Conservation (phyloP, 2,329 filamentous ascomycete species). For the Xylariaceae sp. region DNA sequence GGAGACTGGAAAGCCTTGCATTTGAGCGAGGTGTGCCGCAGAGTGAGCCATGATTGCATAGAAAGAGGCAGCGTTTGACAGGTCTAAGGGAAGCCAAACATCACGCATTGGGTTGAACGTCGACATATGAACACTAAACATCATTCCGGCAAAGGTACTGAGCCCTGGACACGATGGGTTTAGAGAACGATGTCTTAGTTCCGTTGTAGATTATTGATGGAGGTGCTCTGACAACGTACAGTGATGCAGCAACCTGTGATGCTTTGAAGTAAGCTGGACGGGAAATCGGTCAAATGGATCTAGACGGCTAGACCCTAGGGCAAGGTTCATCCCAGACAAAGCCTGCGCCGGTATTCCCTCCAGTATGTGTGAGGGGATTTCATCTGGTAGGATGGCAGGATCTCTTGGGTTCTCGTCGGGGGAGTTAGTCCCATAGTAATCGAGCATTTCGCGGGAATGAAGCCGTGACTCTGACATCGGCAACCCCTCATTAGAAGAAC, state of each 20-base stretch:
- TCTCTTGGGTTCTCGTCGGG: background rate
- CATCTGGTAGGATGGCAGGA: background rate
- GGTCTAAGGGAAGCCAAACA: slow-evolving; percentile 48
- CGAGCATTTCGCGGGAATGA: background rate
- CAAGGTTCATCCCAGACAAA: slow-evolving; percentile 40
- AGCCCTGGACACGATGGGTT: slow-evolving; percentile 30
- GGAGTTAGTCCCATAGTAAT: background rate
- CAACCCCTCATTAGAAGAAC: background rate
- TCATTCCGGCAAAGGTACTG: slow-evolving; percentile 43
- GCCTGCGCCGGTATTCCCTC: slow-evolving; percentile 31
- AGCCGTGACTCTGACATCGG: background rate
- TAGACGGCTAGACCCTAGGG: slow-evolving; percentile 37
- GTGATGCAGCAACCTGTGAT: slow-evolving; percentile 47
- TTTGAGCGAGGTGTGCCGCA: slow-evolving; percentile 46
- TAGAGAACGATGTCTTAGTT: slow-evolving; percentile 46
- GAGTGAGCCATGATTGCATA: slow-evolving; percentile 51
- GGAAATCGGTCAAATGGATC: slow-evolving; percentile 48
- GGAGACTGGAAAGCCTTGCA: slow-evolving; percentile 40
- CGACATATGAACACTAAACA: slow-evolving; percentile 11
- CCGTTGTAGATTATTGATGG: slow-evolving; percentile 25
- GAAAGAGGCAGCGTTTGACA: slow-evolving; percentile 50
- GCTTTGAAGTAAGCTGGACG: slow-evolving; percentile 42
- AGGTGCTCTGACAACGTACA: slow-evolving; percentile 36
- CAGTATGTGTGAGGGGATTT: background rate
- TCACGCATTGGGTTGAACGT: slow-evolving; percentile 43